phyloP scores from a whole-genome alignment of 805 yeast genomes.

The Schwanniomyces polymorphus region DNA sequence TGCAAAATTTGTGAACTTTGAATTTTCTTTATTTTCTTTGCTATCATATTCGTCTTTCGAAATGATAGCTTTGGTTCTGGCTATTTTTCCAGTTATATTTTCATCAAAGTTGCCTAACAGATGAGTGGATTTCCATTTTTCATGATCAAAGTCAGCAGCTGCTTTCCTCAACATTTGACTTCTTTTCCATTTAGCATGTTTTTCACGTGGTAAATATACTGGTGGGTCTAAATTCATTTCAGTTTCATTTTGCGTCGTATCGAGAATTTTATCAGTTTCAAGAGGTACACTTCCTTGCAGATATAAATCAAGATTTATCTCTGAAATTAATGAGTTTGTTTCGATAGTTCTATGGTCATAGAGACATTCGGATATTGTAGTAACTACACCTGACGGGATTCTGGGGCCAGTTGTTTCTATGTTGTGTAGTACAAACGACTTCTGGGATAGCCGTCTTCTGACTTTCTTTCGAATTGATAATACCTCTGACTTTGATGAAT shows the following conservation, averaged over 20 bases:
- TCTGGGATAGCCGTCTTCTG: conserved; percentile 2
- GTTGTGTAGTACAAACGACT: background rate
- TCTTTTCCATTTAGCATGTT: conserved; percentile 17
- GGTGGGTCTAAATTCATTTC: conserved; percentile 8
- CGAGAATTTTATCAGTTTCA: background rate
- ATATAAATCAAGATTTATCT: conserved; percentile 1
- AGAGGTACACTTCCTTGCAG: background rate
- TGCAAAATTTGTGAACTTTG: no score
- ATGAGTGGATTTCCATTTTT: conserved; percentile 5
- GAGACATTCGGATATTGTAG: conserved; percentile 5
- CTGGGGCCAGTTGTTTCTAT: background rate
- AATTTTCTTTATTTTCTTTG: no score
- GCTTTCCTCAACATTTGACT: conserved; percentile 16
- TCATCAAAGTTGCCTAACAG: background rate
- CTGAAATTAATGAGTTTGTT: background rate
- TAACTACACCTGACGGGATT: conserved; percentile 3
- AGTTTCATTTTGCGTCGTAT: conserved; percentile 7
- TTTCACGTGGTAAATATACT: conserved; percentile 8
- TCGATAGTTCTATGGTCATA: conserved; percentile 1
- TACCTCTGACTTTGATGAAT: background rate
- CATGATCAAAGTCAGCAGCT: conserved; percentile 8
- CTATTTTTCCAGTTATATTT: background rate
- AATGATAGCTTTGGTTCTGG: background rate
- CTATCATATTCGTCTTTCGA: no score
- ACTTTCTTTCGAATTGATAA: conserved; percentile 5